Base-by-base conservation (phyloP, 768 basidiomycete genomes). In the Exidia glandulosa region DNA sequence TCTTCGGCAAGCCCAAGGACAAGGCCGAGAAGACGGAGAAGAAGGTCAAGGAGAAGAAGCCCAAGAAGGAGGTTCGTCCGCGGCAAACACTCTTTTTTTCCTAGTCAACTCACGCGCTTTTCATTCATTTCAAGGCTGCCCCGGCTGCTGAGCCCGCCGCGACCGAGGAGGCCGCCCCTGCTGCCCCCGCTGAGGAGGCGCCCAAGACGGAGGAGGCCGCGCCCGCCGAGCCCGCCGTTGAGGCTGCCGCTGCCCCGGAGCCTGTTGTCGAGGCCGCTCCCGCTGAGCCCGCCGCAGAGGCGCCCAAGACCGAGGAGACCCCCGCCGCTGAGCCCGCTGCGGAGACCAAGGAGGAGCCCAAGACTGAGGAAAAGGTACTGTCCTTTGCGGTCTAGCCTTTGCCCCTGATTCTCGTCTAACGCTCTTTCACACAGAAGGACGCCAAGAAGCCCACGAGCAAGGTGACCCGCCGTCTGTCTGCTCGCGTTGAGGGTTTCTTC, bases 401-500 rank as follows among this genome's bases (percentile, higher is more conserved):
- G 41, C 41, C 41, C 41, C 23, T 14, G 41, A 45, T 45, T 14
- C 16, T 45, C 12, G 16, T 14, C 41, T 45, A 45, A 45, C 41
- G 19, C 41, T 6, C 41, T n/a, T n/a, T n/a, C 55, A 32, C 19
- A 6, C 32, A 69, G 56, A 90, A 89, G 78, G 85, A 90, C 65
- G 85, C 88, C 37, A 70, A 72, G 67, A 71, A 74, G 70, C 63
- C 70, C 37, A 13, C 50, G 7, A 64, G 63, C 52, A 94, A 93
- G 72, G 83, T 90, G 60, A 75, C 81, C 59, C 90, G 92, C 63
- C 90, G 92, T 63, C 75, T 95, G 62, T 94, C 93, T 48, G 81
- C 87, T 29, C 89, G 90, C 25, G 84, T 95, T 47, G 81, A 80
- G 58, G 87, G 87, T 58, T 81, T 94, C 73, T 90, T 94, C 83